Base-by-base conservation (phyloP, 2,329 filamentous ascomycete species). In the Hymenoscyphus fructigenus region DNA sequence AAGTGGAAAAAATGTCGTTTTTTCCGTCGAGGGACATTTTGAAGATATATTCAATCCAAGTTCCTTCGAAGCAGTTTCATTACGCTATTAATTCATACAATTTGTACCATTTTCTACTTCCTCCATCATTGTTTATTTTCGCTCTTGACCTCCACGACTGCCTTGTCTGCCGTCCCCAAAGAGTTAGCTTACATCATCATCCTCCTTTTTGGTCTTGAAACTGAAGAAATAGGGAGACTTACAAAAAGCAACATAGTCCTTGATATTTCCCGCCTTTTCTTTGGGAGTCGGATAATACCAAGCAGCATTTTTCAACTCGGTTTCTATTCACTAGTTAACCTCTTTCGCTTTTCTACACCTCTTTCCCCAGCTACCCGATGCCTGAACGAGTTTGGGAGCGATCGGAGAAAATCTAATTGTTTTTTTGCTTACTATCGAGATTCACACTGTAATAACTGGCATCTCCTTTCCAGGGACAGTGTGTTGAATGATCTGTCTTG, bases 401-500 rank as follows among this genome's bases (percentile, higher is more conserved):
- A n/a, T n/a, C 14, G 10, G 23, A 17, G 6, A 7, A 50, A 23
- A 12, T 0, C 14, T 9, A 17, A 20, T n/a, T n/a, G 17, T 9
- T 44, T 14, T 34, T 6, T 29, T 29, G 60, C 71, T 60, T 34
- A 74, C 76, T 77, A 59, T 79, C 78, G 38, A 79, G 75, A 17
- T 76, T 79, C 56, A 83, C 77, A 14, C 76, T 81, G 71, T 83
- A 83, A 71, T 83, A 83, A 6, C 74, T 76, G 3, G 81, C 80
- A 56, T 77, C 71, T 47, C 81, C 81, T 65, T 83, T 83, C 79
- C 80, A 82, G 1, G 79, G 78, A 63, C 81, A 83, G 63, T 75
- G 68, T 1, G 80, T 82, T 26, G 70, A 71, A 4, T 78, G 79
- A 10, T 76, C 65, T 0, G 80, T 81, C 47, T 76, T 75, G 15